phyloP scores from a whole-genome alignment of 208 protist genomes.

The Kentomonas sorsogonicus region DNA sequence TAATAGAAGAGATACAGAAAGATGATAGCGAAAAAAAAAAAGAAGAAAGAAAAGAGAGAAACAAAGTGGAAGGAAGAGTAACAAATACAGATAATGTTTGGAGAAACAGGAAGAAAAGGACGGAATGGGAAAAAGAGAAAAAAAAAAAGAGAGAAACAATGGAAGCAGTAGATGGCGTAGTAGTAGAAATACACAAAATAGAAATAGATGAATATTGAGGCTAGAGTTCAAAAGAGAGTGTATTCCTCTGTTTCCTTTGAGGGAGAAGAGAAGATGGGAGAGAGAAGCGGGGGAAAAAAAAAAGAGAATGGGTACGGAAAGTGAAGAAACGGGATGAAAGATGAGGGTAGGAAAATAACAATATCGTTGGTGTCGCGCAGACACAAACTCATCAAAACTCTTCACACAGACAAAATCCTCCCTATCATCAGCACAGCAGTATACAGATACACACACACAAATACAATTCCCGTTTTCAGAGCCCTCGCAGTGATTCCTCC shows the following conservation, averaged over 20 bases:
- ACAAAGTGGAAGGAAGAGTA: background rate
- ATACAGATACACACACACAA: no score
- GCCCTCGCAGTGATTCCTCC: no score
- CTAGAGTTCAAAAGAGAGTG: background rate
- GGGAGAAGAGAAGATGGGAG: background rate
- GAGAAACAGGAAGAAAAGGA: slow-evolving; percentile 1
- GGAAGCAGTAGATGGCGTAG: background rate
- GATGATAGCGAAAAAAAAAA: slow-evolving; percentile 13
- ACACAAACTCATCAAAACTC: no score
- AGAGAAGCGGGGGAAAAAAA: background rate
- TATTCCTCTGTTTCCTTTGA: slow-evolving; percentile 8
- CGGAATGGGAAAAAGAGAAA: background rate
- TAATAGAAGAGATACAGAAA: slow-evolving; percentile 10
- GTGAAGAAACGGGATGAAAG: slow-evolving; percentile 1
- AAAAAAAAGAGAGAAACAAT: slow-evolving; percentile 8
- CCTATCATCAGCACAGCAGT: no score
- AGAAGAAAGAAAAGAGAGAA: slow-evolving; percentile 11
- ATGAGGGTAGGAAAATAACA: no score
- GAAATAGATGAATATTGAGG: background rate
- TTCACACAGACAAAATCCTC: no score
- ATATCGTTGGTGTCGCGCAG: no score
- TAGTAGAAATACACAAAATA: background rate
- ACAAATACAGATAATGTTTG: background rate
- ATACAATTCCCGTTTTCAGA: no score
- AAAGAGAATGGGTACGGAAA: background rate